Conservation (phyloP, 23 red algal species). For the Gracilaria domingensis region DNA sequence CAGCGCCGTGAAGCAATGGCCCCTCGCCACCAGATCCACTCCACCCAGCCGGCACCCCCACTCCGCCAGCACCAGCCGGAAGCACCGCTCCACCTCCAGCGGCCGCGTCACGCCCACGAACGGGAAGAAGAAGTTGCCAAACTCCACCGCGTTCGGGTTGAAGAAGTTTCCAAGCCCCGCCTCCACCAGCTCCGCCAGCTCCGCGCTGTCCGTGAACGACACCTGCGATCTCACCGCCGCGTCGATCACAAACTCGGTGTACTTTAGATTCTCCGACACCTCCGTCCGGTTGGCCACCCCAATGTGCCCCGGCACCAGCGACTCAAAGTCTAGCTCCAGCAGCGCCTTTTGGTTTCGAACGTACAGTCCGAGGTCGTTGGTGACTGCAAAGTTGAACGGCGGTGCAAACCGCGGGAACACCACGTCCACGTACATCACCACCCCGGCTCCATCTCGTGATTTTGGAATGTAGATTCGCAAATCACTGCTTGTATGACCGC, state of each 20-base stretch:
- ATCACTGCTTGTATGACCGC: slow-evolving; percentile 52
- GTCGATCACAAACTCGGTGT: slow-evolving; percentile 18
- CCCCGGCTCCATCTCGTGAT: neutral
- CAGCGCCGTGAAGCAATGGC: slow-evolving; percentile 48
- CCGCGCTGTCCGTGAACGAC: neutral
- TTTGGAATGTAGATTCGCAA: slow-evolving; percentile 49
- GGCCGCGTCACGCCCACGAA: neutral
- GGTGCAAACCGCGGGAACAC: slow-evolving; percentile 39
- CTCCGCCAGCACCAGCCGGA: slow-evolving; percentile 24
- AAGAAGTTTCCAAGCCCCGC: slow-evolving; percentile 1
- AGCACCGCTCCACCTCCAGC: slow-evolving; percentile 42
- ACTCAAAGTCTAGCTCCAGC: slow-evolving; percentile 37
- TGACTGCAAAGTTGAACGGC: slow-evolving; percentile 17
- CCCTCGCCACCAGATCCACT: slow-evolving; percentile 27
- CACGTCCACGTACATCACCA: slow-evolving; percentile 49
- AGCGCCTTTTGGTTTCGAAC: slow-evolving; percentile 7
- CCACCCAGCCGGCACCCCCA: slow-evolving; percentile 69
- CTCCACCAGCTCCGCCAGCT: neutral
- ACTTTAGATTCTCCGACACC: neutral
- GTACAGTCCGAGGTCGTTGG: slow-evolving; percentile 43
- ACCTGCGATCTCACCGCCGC: neutral
- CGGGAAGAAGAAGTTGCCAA: slow-evolving; percentile 45
- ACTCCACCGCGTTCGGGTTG: slow-evolving; percentile 21
- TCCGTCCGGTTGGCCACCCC: neutral
- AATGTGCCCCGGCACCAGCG: slow-evolving; percentile 38